These are phyloP conservation scores for Alternaria incomplexa DNA, from an alignment of 2,329 filamentous ascomycete species.

Conservation along the genomic window DNA sequence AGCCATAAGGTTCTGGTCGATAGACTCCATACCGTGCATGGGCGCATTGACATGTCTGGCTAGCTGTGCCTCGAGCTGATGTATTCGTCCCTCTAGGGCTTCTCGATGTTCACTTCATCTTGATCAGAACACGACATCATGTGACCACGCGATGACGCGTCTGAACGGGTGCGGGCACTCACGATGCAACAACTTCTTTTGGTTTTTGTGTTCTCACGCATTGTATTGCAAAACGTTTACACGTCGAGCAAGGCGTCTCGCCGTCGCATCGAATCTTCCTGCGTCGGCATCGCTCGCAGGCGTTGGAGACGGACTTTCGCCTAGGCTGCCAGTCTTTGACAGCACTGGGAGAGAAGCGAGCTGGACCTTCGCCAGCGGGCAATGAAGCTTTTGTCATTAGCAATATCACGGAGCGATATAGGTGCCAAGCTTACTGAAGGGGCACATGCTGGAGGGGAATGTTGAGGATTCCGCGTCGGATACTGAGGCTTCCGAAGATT, in stretches of 20 bases:
- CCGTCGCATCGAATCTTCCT: conserved; percentile 48
- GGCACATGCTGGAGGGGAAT: conserved; percentile 39
- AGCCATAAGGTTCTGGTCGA: conserved; percentile 36
- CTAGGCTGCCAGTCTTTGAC: conserved; percentile 46
- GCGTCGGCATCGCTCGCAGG: conserved; percentile 45
- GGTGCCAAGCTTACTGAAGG: conserved; percentile 38
- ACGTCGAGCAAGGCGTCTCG: conserved; percentile 45
- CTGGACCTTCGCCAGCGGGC: conserved; percentile 38
- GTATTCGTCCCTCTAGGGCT: conserved; percentile 46
- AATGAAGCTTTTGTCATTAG: conserved; percentile 34
- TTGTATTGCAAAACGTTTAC: conserved; percentile 46
- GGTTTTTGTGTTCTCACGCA: conserved; percentile 47
- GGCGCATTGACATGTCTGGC: conserved; percentile 44
- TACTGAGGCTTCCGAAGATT: conserved; percentile 28
- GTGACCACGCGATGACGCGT: conserved; percentile 24
- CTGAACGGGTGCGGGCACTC: conserved; percentile 16
- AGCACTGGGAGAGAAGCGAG: conserved; percentile 37
- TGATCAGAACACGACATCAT: conserved; percentile 26
- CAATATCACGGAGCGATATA: conserved; percentile 1
- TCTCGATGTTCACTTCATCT: conserved; percentile 42
- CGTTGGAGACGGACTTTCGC: conserved; percentile 47
- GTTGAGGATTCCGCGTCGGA: conserved; percentile 40
- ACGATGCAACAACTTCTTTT: conserved; percentile 46
- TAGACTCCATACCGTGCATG: conserved; percentile 46
- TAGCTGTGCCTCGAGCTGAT: conserved; percentile 46